These are phyloP conservation scores for Akanthomyces lecanii DNA, from an alignment of 2,329 filamentous ascomycete species.

Conservation along the genomic window DNA sequence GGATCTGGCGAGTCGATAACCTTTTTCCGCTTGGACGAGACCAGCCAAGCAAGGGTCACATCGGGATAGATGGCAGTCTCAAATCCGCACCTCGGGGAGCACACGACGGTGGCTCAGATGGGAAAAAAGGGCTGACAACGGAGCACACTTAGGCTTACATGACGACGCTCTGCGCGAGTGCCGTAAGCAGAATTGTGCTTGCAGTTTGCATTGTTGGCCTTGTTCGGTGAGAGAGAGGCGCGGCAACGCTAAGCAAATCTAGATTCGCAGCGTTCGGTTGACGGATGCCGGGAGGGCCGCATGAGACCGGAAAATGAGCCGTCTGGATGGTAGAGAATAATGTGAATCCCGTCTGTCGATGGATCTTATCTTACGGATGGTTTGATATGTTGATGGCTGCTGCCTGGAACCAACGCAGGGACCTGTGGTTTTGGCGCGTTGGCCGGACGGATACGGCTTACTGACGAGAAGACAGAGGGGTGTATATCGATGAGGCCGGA, in stretches of 20 bases:
- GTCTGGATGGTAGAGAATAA: not conserved
- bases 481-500: not conserved
- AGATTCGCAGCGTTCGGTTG: not conserved
- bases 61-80: not conserved
- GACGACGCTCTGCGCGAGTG: not conserved
- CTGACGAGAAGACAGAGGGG: not conserved
- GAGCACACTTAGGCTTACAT: not conserved
- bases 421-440: not conserved
- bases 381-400: no score
- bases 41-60: not conserved
- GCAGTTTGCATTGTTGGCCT: not conserved
- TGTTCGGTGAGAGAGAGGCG: not conserved
- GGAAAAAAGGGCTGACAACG: conserved; percentile 3
- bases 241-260: conserved; percentile 1
- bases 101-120: conserved; percentile 6
- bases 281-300: not conserved
- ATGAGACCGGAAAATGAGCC: not conserved
- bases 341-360: conserved; percentile 2
- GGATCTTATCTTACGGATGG: not conserved
- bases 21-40: not conserved
- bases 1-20: conserved; percentile 7
- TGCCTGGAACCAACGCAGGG: not conserved
- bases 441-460: not conserved
- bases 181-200: not conserved
- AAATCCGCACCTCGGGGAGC: not conserved